Percentiles rank a stretch among this genome's conserved stretches.
Conservation (phyloP, 768 basidiomycete species). For the Auriculariales sp. region DNA sequence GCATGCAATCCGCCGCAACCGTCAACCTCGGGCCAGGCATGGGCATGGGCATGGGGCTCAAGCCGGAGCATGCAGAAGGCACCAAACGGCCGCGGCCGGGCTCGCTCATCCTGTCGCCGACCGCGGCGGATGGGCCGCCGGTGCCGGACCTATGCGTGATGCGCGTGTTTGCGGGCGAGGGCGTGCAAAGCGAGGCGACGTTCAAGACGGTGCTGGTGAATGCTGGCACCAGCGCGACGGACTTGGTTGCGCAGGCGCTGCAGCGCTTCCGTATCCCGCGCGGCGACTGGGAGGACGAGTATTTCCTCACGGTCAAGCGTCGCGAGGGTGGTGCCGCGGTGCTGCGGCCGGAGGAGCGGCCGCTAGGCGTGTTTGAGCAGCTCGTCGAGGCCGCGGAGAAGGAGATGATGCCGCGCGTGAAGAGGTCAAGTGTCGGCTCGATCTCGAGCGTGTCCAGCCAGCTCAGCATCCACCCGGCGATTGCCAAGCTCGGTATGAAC, state of each 20-base stretch:
- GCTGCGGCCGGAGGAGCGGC: constrained; percentile 57
- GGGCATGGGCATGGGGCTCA: constrained; percentile 9
- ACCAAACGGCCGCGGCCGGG: constrained; percentile 50
- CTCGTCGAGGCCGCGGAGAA: constrained; percentile 57
- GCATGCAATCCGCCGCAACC: constrained; percentile 58
- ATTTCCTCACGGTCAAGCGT: constrained; percentile 77
- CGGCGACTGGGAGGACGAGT: constrained; percentile 46
- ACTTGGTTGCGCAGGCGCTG: constrained; percentile 82
- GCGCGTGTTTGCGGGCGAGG: constrained; percentile 86
- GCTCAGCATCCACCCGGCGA: constrained; percentile 88
- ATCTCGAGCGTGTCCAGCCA: constrained; percentile 90
- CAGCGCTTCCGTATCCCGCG: constrained; percentile 80
- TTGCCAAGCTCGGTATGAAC: constrained; percentile 87
- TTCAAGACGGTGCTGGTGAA: constrained; percentile 97
- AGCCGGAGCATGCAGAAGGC: constrained; percentile 6
- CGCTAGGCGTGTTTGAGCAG: constrained; percentile 79
- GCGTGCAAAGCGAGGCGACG: constrained; percentile 85
- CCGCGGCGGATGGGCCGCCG: constrained; percentile 43
- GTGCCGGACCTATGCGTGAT: constrained; percentile 86
- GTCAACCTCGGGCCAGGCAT: constrained; percentile 33
- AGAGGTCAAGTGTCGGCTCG: constrained; percentile 83
- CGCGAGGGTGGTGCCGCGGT: constrained; percentile 82
- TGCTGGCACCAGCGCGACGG: constrained; percentile 64
- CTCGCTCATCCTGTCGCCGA: constrained; percentile 54
- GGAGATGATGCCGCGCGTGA: constrained; percentile 65